Evolutionary conservation across 2,329 filamentous ascomycete species (phyloP).

Genomic region (Exophiala calicioides): DNA sequence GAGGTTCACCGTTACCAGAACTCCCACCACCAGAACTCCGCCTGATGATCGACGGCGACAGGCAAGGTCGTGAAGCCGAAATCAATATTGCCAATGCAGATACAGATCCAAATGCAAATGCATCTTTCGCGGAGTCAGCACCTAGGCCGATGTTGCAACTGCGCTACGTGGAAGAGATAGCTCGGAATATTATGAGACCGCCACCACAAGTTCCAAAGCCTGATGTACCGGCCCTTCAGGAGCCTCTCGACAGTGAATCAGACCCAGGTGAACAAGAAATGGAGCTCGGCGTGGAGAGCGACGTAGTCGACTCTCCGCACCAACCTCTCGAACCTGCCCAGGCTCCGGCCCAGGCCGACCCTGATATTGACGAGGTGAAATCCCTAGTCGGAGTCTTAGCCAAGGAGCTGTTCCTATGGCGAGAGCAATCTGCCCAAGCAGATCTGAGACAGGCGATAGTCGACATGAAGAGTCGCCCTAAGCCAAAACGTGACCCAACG

Average conservation of each 20-base stretch:
- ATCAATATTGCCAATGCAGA: no score
- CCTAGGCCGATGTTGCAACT: no score
- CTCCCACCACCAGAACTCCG: no score
- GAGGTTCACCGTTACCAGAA: no score
- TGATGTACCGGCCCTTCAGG: no score
- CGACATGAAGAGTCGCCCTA: slow-evolving; percentile 4
- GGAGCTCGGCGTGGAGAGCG: slow-evolving; percentile 2
- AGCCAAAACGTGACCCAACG: slow-evolving; percentile 8
- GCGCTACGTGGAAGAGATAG: no score
- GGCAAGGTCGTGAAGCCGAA: no score
- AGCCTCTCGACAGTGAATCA: background rate
- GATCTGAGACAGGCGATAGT: slow-evolving; percentile 16
- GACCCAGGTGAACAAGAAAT: background rate
- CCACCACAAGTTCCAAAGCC: no score
- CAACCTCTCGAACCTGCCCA: background rate
- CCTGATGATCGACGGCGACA: no score
- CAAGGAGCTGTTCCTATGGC: slow-evolving; percentile 12
- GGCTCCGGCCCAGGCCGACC: slow-evolving; percentile 3
- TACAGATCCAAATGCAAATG: no score
- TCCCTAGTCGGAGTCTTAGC: slow-evolving; percentile 8
- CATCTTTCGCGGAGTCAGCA: no score
- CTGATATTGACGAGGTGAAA: slow-evolving; percentile 6
- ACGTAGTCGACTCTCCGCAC: slow-evolving; percentile 1
- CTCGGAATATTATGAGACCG: no score
- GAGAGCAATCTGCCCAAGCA: slow-evolving; percentile 15